These are phyloP conservation scores for Ogataea paraovalis DNA, from an alignment of 805 yeast species.

Conservation along the genomic window DNA sequence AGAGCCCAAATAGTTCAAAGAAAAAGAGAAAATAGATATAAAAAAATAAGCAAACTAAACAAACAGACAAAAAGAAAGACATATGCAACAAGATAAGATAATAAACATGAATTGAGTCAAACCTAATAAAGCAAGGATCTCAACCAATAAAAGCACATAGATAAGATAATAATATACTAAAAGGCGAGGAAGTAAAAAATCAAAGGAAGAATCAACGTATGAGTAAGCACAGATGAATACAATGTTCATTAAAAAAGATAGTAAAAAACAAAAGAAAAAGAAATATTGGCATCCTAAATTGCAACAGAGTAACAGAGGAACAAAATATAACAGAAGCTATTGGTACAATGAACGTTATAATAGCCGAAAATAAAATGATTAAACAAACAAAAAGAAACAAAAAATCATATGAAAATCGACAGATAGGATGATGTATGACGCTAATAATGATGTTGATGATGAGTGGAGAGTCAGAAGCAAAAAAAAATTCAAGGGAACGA, in stretches of 20 bases:
- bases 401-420: neutral
- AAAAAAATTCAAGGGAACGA: neutral
- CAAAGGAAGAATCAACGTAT: neutral
- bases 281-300: neutral
- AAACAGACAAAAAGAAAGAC: neutral
- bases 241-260: neutral
- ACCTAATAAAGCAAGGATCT: neutral
- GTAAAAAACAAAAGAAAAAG: neutral
- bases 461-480: neutral
- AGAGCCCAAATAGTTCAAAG: neutral
- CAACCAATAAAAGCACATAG: neutral
- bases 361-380: neutral
- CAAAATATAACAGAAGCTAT: conserved; percentile 9
- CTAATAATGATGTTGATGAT: neutral
- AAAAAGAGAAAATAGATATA: neutral
- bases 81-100: neutral
- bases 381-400: neutral
- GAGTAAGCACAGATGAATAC: neutral
- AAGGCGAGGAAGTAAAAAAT: neutral
- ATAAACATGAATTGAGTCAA: neutral
- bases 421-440: neutral
- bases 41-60: neutral
- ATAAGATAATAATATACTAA: neutral
- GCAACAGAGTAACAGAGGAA: neutral
- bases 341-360: conserved; percentile 8